Conservation (phyloP, 2,329 filamentous ascomycete genomes). For the Trichoderma simmonsii region DNA sequence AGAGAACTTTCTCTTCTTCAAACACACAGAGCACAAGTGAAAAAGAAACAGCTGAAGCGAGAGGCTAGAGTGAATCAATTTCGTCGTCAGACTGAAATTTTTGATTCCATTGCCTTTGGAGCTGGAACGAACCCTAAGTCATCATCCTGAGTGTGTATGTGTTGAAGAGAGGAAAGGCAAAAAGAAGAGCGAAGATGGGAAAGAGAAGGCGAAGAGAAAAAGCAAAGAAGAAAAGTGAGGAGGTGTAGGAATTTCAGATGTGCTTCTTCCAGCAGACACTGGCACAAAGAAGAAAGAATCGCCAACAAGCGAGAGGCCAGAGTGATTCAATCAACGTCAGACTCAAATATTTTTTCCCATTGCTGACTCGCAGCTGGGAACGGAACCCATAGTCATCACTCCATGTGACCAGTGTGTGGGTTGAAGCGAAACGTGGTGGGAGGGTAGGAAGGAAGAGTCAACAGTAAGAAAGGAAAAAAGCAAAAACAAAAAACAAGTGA, state of each 20-base stretch:
- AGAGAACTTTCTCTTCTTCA: neutral
- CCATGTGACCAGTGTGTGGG: neutral
- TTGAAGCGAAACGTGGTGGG: neutral
- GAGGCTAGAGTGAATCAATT: neutral
- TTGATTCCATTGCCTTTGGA: neutral
- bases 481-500: neutral
- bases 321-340: neutral
- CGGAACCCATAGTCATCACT: neutral
- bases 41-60: neutral
- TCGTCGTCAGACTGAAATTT: neutral
- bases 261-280: neutral
- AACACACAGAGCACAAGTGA: neutral
- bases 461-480: neutral
- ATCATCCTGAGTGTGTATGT: neutral
- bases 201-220: neutral
- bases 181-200: neutral
- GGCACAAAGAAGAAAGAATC: neutral
- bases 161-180: neutral
- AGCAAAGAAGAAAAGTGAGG: neutral
- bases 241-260: neutral
- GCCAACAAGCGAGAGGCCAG: neutral
- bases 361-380: neutral
- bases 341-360: neutral
- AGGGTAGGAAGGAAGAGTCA: no score
- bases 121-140: neutral